Evolutionary conservation across 2,329 filamentous ascomycete species (phyloP).

Genomic region (Xylariales sp.): DNA sequence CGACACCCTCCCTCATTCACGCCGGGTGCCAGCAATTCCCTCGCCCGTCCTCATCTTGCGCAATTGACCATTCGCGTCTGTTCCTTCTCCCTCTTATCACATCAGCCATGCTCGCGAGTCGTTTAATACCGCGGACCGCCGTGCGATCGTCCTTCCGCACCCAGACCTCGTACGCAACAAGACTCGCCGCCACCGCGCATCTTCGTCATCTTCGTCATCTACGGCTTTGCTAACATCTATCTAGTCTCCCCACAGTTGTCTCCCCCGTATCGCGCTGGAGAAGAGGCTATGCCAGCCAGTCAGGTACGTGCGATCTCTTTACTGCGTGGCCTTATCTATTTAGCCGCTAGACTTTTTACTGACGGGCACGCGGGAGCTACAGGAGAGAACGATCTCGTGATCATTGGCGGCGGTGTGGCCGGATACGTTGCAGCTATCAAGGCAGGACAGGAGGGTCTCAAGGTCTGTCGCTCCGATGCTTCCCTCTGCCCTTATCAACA

Average conservation of each 20-base stretch:
- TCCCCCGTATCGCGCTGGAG: slow-evolving; percentile 64
- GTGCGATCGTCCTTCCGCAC: slow-evolving; percentile 67
- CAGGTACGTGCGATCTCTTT: slow-evolving; percentile 55
- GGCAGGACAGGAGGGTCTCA: slow-evolving; percentile 95
- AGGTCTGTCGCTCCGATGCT: slow-evolving; percentile 66
- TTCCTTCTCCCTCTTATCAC: neutral
- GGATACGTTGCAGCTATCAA: slow-evolving; percentile 99
- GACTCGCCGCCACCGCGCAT: slow-evolving; percentile 37
- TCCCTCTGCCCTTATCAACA: neutral
- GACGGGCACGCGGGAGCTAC: slow-evolving; percentile 38
- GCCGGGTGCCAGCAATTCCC: neutral
- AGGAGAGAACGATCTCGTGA: slow-evolving; percentile 96
- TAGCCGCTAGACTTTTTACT: slow-evolving; percentile 55
- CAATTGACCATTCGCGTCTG: slow-evolving; percentile 13
- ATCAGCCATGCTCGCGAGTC: slow-evolving; percentile 68
- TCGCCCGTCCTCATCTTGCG: slow-evolving; percentile 12
- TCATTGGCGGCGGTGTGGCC: slow-evolving; percentile 97
- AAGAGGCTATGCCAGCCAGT: slow-evolving; percentile 68
- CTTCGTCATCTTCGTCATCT: slow-evolving; percentile 32
- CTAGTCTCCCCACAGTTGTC: slow-evolving; percentile 63
- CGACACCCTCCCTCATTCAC: neutral
- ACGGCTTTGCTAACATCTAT: slow-evolving; percentile 37
- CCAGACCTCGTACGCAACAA: slow-evolving; percentile 59
- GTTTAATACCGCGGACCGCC: slow-evolving; percentile 69
- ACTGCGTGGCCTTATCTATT: neutral